Evolutionary conservation across 495 filamentous ascomycete genomes (phyloP).

Genomic region (Mycothermus thermophilus): DNA sequence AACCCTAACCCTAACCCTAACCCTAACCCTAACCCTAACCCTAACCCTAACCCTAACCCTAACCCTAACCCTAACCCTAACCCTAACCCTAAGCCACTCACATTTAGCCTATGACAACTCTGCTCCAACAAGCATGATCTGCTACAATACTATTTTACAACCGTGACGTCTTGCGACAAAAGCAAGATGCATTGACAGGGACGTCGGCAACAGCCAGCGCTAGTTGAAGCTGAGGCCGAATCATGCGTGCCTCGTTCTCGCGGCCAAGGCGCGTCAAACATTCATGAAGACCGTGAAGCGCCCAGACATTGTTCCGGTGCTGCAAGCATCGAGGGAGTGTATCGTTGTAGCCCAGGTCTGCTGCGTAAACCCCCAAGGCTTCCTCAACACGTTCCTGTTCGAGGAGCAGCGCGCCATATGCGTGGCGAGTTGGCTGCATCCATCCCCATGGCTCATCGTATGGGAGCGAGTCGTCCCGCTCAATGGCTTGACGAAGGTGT

Average conservation of each 20-base stretch:
- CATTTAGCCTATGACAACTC: too few relatives aligned
- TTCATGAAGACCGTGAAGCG: conserved; percentile 52
- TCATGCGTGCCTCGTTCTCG: conserved; percentile 32
- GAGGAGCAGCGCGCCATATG: conserved; percentile 46
- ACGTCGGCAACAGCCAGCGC: conserved; percentile 45
- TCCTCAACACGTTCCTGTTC: conserved; percentile 46
- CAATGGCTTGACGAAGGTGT: conserved; percentile 38
- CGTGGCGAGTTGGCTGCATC: conserved; percentile 56
- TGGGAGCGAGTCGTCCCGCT: conserved; percentile 40
- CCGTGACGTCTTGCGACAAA: conserved; percentile 32
- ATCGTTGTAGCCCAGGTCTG: conserved; percentile 46
- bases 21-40: too few relatives aligned
- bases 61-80: too few relatives aligned
- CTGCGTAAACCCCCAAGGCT: conserved; percentile 41
- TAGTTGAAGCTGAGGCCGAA: conserved; percentile 35
- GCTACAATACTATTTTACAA: too few relatives aligned
- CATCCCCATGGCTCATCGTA: conserved; percentile 61
- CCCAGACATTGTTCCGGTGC: conserved; percentile 57
- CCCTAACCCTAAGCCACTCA: too few relatives aligned
- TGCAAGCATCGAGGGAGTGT: conserved; percentile 42
- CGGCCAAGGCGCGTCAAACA: conserved; percentile 41
- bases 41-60: too few relatives aligned
- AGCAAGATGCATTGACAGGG: conserved; percentile 45
- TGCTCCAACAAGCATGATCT: too few relatives aligned
- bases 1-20: too few relatives aligned